Evolutionary conservation across 441 rosid species (phyloP).

Genomic region (Erodium chrysanthum): DNA sequence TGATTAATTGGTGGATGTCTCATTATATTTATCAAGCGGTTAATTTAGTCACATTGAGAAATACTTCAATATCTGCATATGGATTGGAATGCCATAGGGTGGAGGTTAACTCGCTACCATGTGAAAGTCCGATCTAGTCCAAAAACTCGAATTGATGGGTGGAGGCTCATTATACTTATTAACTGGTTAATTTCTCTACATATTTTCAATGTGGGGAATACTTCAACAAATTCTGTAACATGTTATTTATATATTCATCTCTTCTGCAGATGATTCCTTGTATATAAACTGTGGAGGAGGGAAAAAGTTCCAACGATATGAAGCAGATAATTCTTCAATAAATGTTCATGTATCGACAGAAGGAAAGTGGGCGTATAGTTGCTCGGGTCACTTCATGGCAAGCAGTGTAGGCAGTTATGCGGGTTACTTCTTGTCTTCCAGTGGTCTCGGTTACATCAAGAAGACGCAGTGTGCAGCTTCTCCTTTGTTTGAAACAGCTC

Average conservation of each 20-base stretch:
- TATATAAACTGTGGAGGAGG: background rate
- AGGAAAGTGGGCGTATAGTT: conserved; percentile 3
- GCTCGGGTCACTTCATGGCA: background rate
- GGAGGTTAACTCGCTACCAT: too few species aligned
- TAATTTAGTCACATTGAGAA: too few species aligned
- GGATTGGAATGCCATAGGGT: too few species aligned
- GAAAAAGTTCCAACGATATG: background rate
- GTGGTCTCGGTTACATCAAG: background rate
- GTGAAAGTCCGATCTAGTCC: too few species aligned
- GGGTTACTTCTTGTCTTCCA: background rate
- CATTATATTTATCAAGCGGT: too few species aligned
- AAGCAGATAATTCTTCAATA: conserved; percentile 3
- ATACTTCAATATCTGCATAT: too few species aligned
- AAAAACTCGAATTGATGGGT: too few species aligned
- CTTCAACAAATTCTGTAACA: too few species aligned
- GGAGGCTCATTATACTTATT: too few species aligned
- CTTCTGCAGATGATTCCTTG: background rate
- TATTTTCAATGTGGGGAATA: too few species aligned
- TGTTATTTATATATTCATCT: background rate
- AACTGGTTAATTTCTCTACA: too few species aligned
- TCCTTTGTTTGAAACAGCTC: conserved; percentile 5
- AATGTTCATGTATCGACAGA: background rate
- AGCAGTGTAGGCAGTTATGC: background rate
- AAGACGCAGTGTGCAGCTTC: conserved; percentile 3
- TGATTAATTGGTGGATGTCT: too few species aligned